Percentiles rank a stretch among this genome's conserved stretches.
These are phyloP conservation scores for Malassezia cuniculi DNA, from an alignment of 1,284 basidiomycete species.

Conservation along the genomic window DNA sequence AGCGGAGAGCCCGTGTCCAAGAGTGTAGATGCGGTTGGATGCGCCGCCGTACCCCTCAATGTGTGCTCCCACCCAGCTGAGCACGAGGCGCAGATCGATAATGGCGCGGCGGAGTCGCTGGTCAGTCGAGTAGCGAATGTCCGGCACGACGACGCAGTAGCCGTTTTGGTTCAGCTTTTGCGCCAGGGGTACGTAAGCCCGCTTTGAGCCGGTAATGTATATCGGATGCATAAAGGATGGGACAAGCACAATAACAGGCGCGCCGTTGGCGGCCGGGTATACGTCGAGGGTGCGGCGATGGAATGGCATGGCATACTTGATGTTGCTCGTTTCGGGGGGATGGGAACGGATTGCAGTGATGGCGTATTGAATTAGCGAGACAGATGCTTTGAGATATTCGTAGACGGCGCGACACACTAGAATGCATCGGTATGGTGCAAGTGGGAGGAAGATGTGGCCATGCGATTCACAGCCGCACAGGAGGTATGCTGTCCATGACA, in stretches of 20 bases:
- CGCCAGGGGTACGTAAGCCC: constrained; percentile 43
- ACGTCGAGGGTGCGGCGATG: constrained; percentile 31
- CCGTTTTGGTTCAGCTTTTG: constrained; percentile 42
- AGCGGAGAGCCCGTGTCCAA: constrained; percentile 45
- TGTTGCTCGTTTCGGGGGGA: constrained; percentile 35
- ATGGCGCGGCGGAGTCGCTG: constrained; percentile 39
- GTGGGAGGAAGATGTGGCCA: too few species aligned
- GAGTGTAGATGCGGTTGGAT: constrained; percentile 38
- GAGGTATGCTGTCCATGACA: too few species aligned
- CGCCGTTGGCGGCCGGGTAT: constrained; percentile 30
- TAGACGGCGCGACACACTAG: too few species aligned
- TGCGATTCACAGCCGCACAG: too few species aligned
- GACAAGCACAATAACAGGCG: constrained; percentile 45
- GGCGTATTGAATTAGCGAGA: too few species aligned
- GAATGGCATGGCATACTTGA: constrained; percentile 31
- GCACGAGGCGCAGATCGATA: constrained; percentile 37
- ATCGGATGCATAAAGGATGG: constrained; percentile 39
- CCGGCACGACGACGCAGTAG: constrained; percentile 45
- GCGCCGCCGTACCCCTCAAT: constrained; percentile 44
- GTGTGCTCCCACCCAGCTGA: constrained; percentile 44
- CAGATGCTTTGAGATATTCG: too few species aligned
- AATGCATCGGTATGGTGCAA: too few species aligned
- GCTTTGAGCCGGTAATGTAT: constrained; percentile 16
- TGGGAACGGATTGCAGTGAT: constrained; percentile 24
- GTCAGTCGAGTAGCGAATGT: constrained; percentile 44